Base-by-base conservation (phyloP, 176 grass and related monocot genomes). In the Oryza meridionalis region DNA sequence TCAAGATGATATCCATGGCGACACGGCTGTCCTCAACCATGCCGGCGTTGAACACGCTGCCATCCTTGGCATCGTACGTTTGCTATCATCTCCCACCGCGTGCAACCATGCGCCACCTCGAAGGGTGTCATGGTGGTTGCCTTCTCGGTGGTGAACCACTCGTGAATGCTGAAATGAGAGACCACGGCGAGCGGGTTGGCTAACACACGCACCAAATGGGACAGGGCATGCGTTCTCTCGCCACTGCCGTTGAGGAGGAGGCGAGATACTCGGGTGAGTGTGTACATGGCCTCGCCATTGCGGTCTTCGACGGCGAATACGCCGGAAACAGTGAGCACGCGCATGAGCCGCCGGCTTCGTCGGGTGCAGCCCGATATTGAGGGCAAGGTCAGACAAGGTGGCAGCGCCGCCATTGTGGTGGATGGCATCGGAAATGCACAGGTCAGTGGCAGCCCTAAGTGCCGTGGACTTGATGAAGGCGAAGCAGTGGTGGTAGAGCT, bases 11-110 rank as follows among this genome's bases (percentile, higher is more conserved):
- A 32, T 65, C 25, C 64, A 78, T 84, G 27, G 82, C 43, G 15
- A 82, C 29, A 9, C 31, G 42, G 53, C 74, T 77, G 47, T 92
- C 91, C 0, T 51, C 55, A 2, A 72, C 70, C 91, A 87, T 70
- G 19, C 0, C 67, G 32, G 44, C 75, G 42, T 92, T 89, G 38
- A 92, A 73, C 9, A 27, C 50, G 2, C 1, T 10, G 10, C 5
- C 11, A 42, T 87, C 81, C 3, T 45, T 40, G 2, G 55, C 29
- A 46, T 46, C 1, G n/a, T n/a, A n/a, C n/a, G 7, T 15, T n/a
- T 0, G 6, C 74, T 1, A 2, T 26, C 9, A 80, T n/a, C 55
- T 84, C 83, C 63, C 75, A 92, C 17, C 32, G 0, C 9, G 11
- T 55, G 2, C 4, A 2, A 12, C 78, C 46, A 1, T 69, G 31